Conservation (phyloP, 2,329 filamentous ascomycete species). For the Exserohilum turcica region DNA sequence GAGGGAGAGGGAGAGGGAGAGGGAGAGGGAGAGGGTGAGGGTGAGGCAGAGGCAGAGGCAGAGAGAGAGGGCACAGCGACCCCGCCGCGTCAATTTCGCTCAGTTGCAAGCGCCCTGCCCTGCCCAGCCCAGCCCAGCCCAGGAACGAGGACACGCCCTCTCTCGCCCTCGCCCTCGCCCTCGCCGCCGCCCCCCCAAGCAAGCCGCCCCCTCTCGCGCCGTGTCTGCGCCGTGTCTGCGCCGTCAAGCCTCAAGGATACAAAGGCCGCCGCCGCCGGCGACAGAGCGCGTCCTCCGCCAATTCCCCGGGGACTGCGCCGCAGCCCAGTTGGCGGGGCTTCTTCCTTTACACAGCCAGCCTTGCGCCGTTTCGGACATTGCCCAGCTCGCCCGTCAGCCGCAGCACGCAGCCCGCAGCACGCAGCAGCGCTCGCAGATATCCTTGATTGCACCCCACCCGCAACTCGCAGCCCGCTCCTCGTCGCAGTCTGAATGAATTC, state of each 20-base stretch:
- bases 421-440: constrained; percentile 27
- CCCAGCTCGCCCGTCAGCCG: constrained; percentile 40
- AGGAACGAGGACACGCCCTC: not conserved
- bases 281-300: constrained; percentile 3
- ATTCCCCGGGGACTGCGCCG: constrained; percentile 16
- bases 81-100: constrained; percentile 14
- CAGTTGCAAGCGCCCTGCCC: constrained; percentile 8
- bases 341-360: constrained; percentile 26
- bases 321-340: constrained; percentile 20
- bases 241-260: constrained; percentile 1
- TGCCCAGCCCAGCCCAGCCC: not conserved
- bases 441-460: constrained; percentile 34
- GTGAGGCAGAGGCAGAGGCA: no score
- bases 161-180: not conserved
- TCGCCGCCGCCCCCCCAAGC: no score
- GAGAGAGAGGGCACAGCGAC: constrained; percentile 8
- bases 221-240: constrained; percentile 1
- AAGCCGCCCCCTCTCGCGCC: no score
- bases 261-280: not conserved
- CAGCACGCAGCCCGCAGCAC: constrained; percentile 21
- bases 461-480: constrained; percentile 23
- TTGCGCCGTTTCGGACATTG: constrained; percentile 20
- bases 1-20: no score
- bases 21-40: no score
- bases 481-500: constrained; percentile 69